These are phyloP conservation scores for Actinomortierella ambigua DNA, from an alignment of 371 early-diverging fungal genomes.

Conservation along the genomic window DNA sequence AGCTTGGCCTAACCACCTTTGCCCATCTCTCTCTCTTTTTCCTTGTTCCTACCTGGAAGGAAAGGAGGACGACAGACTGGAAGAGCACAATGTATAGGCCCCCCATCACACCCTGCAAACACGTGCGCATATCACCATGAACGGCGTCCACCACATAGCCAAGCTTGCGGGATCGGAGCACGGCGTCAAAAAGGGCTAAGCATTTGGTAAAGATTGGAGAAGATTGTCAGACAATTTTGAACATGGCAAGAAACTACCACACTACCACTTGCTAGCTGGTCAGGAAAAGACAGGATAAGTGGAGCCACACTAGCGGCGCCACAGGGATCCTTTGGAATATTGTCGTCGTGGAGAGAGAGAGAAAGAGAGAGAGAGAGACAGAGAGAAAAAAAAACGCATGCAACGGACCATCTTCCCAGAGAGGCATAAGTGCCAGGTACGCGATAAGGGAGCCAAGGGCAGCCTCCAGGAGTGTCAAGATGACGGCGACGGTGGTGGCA, in stretches of 20 bases:
- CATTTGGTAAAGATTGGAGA: background rate
- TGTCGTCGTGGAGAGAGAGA: background rate
- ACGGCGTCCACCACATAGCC: conserved; percentile 38
- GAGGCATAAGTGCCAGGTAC: background rate
- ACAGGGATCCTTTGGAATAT: background rate
- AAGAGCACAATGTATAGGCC: conserved; percentile 34
- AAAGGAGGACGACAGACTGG: conserved; percentile 37
- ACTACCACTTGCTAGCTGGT: too few species aligned
- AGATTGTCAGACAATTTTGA: too few species aligned
- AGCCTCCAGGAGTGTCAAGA: conserved; percentile 29
- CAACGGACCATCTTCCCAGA: background rate
- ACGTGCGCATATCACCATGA: conserved; percentile 41
- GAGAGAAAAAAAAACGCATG: background rate
- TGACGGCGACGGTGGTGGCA: conserved; percentile 14
- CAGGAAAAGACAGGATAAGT: too few species aligned
- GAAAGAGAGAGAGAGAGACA: background rate
- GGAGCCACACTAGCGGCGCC: too few species aligned
- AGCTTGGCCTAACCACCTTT: too few species aligned
- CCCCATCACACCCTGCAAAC: conserved; percentile 28
- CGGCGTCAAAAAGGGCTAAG: conserved; percentile 40
- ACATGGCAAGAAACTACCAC: too few species aligned
- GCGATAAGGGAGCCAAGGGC: conserved; percentile 23
- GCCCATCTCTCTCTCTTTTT: background rate
- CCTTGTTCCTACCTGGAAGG: conserved; percentile 23
- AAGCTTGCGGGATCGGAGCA: conserved; percentile 30